These are phyloP conservation scores for Cynanchum wilfordii DNA, from an alignment of 257 asterid genomes.

Conservation along the genomic window DNA sequence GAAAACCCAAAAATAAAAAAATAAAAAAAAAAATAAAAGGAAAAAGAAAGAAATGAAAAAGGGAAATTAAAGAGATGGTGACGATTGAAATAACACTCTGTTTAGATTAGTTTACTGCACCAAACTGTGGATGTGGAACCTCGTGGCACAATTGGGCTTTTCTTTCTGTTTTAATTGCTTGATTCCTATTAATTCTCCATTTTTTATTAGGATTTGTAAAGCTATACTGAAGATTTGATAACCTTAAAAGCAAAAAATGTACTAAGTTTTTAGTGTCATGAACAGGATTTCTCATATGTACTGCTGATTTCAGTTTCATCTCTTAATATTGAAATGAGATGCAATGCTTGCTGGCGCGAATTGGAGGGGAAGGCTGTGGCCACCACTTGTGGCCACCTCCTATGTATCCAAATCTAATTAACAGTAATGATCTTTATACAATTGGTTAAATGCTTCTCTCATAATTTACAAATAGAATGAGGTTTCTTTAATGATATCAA, in stretches of 20 bases:
- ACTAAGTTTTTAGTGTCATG: background rate
- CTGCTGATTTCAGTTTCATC: slow-evolving; percentile 1
- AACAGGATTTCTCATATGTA: slow-evolving; percentile 7
- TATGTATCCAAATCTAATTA: slow-evolving; percentile 59
- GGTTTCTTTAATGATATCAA: slow-evolving; percentile 46
- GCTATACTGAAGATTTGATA: background rate
- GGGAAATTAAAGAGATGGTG: background rate
- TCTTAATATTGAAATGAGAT: slow-evolving; percentile 60
- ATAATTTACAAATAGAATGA: background rate
- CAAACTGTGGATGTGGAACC: background rate
- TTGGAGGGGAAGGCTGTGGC: slow-evolving; percentile 86
- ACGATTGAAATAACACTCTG: background rate
- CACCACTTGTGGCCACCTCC: slow-evolving; percentile 91
- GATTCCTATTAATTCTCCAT: background rate
- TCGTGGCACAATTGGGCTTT: background rate
- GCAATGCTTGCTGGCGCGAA: slow-evolving; percentile 97
- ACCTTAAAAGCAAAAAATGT: background rate
- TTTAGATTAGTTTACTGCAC: background rate
- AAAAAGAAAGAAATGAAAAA: background rate
- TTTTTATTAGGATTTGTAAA: background rate
- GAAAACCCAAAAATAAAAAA: background rate
- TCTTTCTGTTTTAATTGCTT: background rate
- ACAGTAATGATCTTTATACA: background rate
- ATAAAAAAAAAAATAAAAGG: too few relatives aligned
- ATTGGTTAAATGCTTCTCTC: background rate